These are phyloP conservation scores for Triticum monococcum DNA, from an alignment of 176 grass and related monocot genomes.

Conservation along the genomic window DNA sequence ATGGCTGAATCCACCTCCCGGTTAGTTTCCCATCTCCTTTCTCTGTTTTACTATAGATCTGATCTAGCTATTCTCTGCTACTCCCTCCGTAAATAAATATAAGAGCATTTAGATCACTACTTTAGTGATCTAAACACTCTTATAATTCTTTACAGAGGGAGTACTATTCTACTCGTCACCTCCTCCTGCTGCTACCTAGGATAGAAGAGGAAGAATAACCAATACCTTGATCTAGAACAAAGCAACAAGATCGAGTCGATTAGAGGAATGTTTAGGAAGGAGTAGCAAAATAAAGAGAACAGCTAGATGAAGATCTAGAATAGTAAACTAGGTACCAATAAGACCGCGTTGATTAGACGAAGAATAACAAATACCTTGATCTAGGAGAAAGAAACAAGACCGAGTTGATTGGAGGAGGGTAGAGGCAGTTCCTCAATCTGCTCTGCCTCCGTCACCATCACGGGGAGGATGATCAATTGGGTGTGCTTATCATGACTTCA, in stretches of 20 bases:
- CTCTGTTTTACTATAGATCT: slow-evolving; percentile 14
- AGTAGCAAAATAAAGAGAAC: background rate
- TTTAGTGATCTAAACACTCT: too few relatives aligned
- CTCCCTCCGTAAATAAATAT: too few relatives aligned
- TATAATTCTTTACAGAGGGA: too few relatives aligned
- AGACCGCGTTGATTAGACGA: background rate
- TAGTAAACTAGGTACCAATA: too few relatives aligned
- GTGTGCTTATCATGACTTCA: background rate
- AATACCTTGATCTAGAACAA: background rate
- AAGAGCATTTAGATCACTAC: too few relatives aligned
- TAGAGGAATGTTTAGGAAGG: background rate
- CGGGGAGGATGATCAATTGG: background rate
- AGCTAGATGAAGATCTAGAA: background rate
- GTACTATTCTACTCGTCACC: background rate
- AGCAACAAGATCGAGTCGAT: background rate
- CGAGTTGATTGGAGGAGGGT: too few relatives aligned
- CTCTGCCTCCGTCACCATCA: background rate
- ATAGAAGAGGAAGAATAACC: too few relatives aligned
- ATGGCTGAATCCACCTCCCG: background rate
- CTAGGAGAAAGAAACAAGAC: too few relatives aligned
- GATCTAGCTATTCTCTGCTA: background rate
- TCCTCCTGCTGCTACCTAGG: too few relatives aligned
- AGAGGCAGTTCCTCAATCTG: too few relatives aligned
- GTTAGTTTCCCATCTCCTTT: background rate
- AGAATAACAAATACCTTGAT: background rate